phyloP scores from a whole-genome alignment of 1,139 yeast genomes.

The Suhomyces yuchorum region DNA sequence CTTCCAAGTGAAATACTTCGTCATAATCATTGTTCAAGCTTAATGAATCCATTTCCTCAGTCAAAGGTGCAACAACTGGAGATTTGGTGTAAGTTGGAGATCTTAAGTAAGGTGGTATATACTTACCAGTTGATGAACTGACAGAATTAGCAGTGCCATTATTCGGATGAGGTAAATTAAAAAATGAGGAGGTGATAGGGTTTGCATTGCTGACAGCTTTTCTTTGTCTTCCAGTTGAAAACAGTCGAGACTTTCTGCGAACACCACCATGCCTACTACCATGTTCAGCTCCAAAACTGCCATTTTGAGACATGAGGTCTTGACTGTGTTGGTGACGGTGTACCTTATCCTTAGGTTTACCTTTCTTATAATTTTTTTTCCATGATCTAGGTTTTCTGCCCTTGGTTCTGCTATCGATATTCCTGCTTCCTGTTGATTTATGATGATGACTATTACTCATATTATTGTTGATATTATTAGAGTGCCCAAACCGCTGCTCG shows the following conservation, averaged over 20 bases:
- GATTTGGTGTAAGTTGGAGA: constrained; percentile 40
- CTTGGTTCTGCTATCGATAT: constrained; percentile 34
- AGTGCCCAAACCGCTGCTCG: constrained; percentile 32
- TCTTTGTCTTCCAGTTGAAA: constrained; percentile 31
- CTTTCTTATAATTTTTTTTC: constrained; percentile 26
- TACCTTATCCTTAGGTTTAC: constrained; percentile 17
- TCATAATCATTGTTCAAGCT: constrained; percentile 35
- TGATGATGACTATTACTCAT: constrained; percentile 14
- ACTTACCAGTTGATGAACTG: constrained; percentile 33
- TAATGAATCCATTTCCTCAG: constrained; percentile 44
- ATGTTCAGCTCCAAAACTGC: constrained; percentile 1
- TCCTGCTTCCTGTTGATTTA: constrained; percentile 15
- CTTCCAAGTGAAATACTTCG: constrained; percentile 51
- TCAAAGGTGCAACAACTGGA: constrained; percentile 38
- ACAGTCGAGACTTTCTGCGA: constrained; percentile 31
- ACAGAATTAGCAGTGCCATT: constrained; percentile 2
- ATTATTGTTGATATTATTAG: constrained; percentile 14
- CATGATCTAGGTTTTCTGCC: constrained; percentile 33
- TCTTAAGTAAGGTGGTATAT: constrained; percentile 48
- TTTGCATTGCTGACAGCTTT: constrained; percentile 11
- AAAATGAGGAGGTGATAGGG: constrained; percentile 7
- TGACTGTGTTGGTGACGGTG: constrained; percentile 17
- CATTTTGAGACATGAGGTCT: constrained; percentile 9
- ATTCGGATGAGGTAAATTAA: constrained; percentile 12
- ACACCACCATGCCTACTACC: constrained; percentile 6